phyloP scores from a whole-genome alignment of 352 stramenopile genomes.

The Pythium rhizo-oryzae region DNA sequence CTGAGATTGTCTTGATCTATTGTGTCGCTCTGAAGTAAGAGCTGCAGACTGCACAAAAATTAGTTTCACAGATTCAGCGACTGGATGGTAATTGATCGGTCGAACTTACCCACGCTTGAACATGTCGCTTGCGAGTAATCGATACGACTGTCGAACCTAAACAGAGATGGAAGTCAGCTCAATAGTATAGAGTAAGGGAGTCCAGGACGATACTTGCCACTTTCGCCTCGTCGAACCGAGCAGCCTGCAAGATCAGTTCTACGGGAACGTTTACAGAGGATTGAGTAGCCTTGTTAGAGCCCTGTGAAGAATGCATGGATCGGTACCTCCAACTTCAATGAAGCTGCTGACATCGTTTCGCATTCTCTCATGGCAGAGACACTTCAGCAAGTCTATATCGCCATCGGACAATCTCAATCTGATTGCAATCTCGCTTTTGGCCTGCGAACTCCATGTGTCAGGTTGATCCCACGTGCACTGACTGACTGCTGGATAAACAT shows the following conservation, averaged over 20 bases:
- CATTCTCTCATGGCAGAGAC: constrained; percentile 52
- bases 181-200: not conserved
- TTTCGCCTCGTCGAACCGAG: constrained; percentile 54
- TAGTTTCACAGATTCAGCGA: not conserved
- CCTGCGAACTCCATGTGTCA: constrained; percentile 26
- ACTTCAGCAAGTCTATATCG: constrained; percentile 52
- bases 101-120: constrained; percentile 61
- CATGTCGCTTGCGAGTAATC: constrained; percentile 51
- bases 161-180: not conserved
- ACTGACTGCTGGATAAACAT: too few species aligned
- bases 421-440: constrained; percentile 49
- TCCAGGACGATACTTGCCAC: constrained; percentile 15
- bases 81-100: not conserved
- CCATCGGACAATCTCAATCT: constrained; percentile 64
- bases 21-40: constrained; percentile 48
- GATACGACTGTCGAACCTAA: constrained; percentile 56
- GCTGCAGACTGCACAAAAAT: constrained; percentile 47
- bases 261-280: not conserved
- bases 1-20: constrained; percentile 41
- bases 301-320: too few species aligned
- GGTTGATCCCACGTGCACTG: not conserved
- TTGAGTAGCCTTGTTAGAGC: not conserved
- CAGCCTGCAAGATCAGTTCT: constrained; percentile 69
- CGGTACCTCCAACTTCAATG: constrained; percentile 56
- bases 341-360: constrained; percentile 37